Evolutionary conservation across 768 basidiomycete genomes (phyloP).

Genomic region (Leccinum olivaceopallidum): DNA sequence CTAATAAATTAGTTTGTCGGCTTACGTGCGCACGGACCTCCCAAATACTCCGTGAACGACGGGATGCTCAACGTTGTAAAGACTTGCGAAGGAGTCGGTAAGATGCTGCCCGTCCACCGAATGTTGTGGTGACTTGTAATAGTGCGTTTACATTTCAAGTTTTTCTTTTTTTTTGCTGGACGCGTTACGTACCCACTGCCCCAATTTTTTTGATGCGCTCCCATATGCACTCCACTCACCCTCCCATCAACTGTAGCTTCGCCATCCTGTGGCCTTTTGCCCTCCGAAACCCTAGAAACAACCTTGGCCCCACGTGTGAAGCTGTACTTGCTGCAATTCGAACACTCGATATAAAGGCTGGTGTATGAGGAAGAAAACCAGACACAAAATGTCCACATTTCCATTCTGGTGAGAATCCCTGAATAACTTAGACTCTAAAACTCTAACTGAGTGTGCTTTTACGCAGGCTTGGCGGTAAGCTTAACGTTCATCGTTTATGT

Average conservation of each 20-base stretch:
- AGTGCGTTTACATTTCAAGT: constrained; percentile 3
- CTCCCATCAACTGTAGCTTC: not conserved
- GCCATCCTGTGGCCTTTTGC: constrained; percentile 22
- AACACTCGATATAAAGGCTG: constrained; percentile 22
- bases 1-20: constrained; percentile 17
- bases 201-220: not conserved
- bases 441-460: constrained; percentile 3
- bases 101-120: constrained; percentile 7
- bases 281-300: constrained; percentile 5
- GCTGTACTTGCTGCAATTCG: constrained; percentile 11
- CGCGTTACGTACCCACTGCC: constrained; percentile 15
- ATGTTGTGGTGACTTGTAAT: constrained; percentile 6
- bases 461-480: constrained; percentile 61
- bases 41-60: not conserved
- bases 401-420: constrained; percentile 34
- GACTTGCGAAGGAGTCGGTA: not conserved
- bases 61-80: constrained; percentile 1
- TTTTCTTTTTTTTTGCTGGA: constrained; percentile 2
- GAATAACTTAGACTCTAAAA: not conserved
- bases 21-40: constrained; percentile 32
- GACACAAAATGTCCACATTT: constrained; percentile 26
- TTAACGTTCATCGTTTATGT: not conserved
- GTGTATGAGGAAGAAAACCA: constrained; percentile 3
- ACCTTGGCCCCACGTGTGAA: constrained; percentile 8
- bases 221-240: not conserved